A percentile compares a stretch with the other conserved stretches of the same genome.
Conservation (phyloP, 176 grass and related monocot species). For the Carex littledalei region DNA sequence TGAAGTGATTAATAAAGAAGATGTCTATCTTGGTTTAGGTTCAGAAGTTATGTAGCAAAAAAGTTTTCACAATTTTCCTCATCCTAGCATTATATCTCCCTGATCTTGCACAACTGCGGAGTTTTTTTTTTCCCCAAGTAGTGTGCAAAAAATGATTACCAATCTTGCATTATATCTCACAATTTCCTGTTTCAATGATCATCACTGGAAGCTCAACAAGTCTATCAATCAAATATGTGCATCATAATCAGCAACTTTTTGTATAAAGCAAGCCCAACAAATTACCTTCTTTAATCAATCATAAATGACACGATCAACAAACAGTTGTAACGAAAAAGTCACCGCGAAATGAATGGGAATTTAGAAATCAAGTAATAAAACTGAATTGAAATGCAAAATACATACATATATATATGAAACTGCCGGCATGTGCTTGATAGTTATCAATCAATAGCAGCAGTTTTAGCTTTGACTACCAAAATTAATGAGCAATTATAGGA, state of each 20-base stretch:
- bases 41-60: neutral
- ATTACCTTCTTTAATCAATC: neutral
- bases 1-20: neutral
- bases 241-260: neutral
- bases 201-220: neutral
- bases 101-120: neutral
- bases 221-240: neutral
- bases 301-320: neutral
- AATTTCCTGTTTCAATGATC: neutral
- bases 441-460: neutral
- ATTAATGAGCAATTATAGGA: neutral
- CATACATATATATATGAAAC: neutral
- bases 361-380: neutral
- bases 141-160: neutral
- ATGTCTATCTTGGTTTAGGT: neutral
- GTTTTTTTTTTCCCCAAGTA: neutral
- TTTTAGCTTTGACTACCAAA: neutral
- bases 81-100: neutral
- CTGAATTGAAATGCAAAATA: slow-evolving; percentile 12
- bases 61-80: neutral
- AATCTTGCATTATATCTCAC: neutral
- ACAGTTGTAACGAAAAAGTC: neutral
- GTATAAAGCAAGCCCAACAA: neutral
- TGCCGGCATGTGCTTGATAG: neutral
- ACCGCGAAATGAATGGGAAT: neutral